phyloP scores from a whole-genome alignment of 495 filamentous ascomycete genomes.

The Daldinia vernicosa region DNA sequence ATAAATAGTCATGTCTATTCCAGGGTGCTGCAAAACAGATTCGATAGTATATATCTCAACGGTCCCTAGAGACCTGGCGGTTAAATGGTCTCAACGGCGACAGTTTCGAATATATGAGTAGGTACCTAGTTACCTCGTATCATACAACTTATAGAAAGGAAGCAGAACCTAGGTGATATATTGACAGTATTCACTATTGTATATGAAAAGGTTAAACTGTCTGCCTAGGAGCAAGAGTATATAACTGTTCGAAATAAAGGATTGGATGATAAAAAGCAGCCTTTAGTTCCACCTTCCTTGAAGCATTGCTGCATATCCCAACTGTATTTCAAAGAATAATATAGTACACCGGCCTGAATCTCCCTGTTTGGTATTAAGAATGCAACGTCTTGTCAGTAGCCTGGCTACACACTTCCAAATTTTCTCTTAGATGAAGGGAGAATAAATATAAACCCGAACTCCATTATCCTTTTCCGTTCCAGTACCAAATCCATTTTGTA shows the following conservation, averaged over 20 bases:
- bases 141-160: neutral
- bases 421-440: conserved; percentile 2
- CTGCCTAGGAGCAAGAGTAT: neutral
- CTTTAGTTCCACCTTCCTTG: neutral
- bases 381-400: neutral
- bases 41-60: neutral
- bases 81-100: neutral
- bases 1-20: too few species aligned
- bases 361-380: neutral
- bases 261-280: neutral
- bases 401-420: neutral
- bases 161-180: neutral
- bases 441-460: conserved; percentile 13
- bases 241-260: neutral
- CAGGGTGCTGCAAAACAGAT: too few species aligned
- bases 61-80: neutral
- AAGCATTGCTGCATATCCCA: neutral
- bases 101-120: neutral
- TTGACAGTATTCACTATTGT: neutral
- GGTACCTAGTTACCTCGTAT: neutral
- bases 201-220: neutral
- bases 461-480: conserved; percentile 13
- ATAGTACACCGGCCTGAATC: neutral
- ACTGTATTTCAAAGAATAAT: neutral
- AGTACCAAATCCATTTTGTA: conserved; percentile 15